A percentile compares a stretch with the other conserved stretches of the same genome.
phyloP scores from a whole-genome alignment of 768 basidiomycete species.

The Panaeolus papilionaceus region DNA sequence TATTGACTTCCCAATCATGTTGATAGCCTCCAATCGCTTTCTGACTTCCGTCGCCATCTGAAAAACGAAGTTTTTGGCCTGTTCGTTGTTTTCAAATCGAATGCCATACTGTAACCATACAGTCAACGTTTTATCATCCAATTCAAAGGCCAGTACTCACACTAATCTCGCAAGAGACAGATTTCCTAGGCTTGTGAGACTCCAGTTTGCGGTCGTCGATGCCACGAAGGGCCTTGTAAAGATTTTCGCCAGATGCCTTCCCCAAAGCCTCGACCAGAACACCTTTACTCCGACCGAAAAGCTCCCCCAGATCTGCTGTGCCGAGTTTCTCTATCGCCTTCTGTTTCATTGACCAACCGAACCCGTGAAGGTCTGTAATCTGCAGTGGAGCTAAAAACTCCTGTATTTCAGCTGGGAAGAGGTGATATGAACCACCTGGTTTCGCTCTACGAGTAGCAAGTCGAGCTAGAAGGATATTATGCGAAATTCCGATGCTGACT shows the following conservation, averaged over 20 bases:
- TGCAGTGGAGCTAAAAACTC: slow-evolving; percentile 69
- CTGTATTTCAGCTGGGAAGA: slow-evolving; percentile 57
- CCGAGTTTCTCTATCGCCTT: slow-evolving; percentile 87
- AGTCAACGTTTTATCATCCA: background rate
- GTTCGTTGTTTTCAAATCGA: slow-evolving; percentile 82
- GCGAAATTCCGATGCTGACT: slow-evolving; percentile 93
- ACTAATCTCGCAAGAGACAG: slow-evolving; percentile 94
- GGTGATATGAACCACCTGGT: slow-evolving; percentile 86
- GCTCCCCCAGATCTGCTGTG: slow-evolving; percentile 69
- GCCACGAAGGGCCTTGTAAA: slow-evolving; percentile 86
- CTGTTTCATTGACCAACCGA: slow-evolving; percentile 75
- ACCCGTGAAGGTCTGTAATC: slow-evolving; percentile 86
- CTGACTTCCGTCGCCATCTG: slow-evolving; percentile 83
- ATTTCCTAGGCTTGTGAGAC: slow-evolving; percentile 86
- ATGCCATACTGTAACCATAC: slow-evolving; percentile 80
- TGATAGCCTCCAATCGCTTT: slow-evolving; percentile 68
- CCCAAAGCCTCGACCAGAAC: slow-evolving; percentile 78
- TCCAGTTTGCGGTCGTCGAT: slow-evolving; percentile 83
- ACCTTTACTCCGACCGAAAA: slow-evolving; percentile 66
- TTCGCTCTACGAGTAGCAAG: slow-evolving; percentile 92
- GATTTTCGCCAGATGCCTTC: slow-evolving; percentile 79
- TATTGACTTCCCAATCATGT: slow-evolving; percentile 74
- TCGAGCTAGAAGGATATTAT: slow-evolving; percentile 92
- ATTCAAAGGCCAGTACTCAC: slow-evolving; percentile 51
- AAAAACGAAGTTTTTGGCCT: slow-evolving; percentile 80